These are phyloP conservation scores for Globisporangium nagaii DNA, from an alignment of 352 stramenopile species.

Conservation along the genomic window DNA sequence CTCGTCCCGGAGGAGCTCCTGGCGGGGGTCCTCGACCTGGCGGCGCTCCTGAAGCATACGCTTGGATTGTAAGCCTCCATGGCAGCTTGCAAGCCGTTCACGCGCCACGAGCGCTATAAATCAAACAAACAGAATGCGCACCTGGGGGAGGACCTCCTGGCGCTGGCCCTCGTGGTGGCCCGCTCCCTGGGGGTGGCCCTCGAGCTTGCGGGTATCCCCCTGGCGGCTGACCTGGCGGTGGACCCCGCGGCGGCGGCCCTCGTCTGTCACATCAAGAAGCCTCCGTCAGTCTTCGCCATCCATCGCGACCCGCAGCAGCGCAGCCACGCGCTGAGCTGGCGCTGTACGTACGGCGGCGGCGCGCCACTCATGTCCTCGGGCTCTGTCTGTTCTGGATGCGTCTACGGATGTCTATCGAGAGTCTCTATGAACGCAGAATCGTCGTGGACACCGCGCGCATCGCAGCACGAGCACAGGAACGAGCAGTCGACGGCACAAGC, in stretches of 20 bases:
- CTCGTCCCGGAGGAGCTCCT: conserved; percentile 7
- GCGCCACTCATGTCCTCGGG: conserved; percentile 18
- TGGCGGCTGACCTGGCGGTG: conserved; percentile 25
- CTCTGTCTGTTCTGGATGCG: no score
- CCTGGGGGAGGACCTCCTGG: conserved; percentile 42
- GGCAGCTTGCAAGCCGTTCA: no score
- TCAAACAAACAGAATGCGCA: conserved; percentile 3
- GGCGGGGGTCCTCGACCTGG: background rate
- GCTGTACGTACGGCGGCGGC: conserved; percentile 22
- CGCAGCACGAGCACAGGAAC: background rate
- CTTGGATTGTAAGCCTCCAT: background rate
- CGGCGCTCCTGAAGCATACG: conserved; percentile 9
- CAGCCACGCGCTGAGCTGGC: no score
- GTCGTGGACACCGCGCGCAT: background rate
- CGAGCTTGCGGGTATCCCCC: conserved; percentile 45
- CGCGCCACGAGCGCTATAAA: background rate
- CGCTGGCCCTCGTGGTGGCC: conserved; percentile 21
- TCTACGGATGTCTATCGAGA: background rate
- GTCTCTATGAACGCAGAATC: background rate
- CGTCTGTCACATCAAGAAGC: conserved; percentile 1
- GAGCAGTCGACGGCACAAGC: background rate
- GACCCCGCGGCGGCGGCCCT: conserved; percentile 26
- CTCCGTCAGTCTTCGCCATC: background rate
- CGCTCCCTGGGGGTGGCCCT: conserved; percentile 42
- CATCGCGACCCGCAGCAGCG: no score